Percentiles rank a stretch among this genome's conserved stretches.
Conservation (phyloP, 352 stramenopile genomes). For the Phytopythium cucurbitacearum region DNA sequence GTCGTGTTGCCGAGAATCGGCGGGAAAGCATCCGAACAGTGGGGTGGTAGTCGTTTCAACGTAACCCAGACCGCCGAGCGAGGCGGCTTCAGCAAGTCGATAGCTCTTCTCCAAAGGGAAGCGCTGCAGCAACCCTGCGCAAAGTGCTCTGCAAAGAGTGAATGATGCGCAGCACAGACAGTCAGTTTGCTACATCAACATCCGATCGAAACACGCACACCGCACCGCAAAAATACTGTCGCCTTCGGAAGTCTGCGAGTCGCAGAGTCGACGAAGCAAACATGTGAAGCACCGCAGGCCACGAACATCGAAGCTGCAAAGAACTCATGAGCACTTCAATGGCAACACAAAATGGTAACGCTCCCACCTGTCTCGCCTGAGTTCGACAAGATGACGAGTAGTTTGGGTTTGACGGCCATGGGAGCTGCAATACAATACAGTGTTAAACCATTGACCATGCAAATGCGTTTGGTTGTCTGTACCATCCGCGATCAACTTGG, state of each 20-base stretch:
- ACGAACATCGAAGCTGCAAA: slow-evolving; percentile 46
- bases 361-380: slow-evolving; percentile 24
- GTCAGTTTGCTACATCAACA: not conserved
- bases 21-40: slow-evolving; percentile 32
- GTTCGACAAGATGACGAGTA: slow-evolving; percentile 31
- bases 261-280: slow-evolving; percentile 55
- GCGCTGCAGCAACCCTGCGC: slow-evolving; percentile 40
- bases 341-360: slow-evolving; percentile 1
- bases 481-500: slow-evolving; percentile 26
- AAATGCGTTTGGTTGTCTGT: not conserved
- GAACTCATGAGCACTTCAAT: not conserved
- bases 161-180: slow-evolving; percentile 5
- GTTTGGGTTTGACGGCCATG: slow-evolving; percentile 14
- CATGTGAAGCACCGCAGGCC: slow-evolving; percentile 33
- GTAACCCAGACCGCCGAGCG: slow-evolving; percentile 32
- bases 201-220: not conserved
- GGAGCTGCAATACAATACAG: slow-evolving; percentile 9
- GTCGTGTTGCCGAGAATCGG: slow-evolving; percentile 9
- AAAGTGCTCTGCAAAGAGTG: slow-evolving; percentile 31
- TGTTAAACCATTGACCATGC: not conserved
- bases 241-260: slow-evolving; percentile 28
- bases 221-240: slow-evolving; percentile 47
- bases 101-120: slow-evolving; percentile 36
- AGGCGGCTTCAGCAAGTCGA: slow-evolving; percentile 30
- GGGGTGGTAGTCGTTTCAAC: slow-evolving; percentile 17